phyloP scores from a whole-genome alignment of 2,329 filamentous ascomycete genomes.

The Verticillium isaacii region DNA sequence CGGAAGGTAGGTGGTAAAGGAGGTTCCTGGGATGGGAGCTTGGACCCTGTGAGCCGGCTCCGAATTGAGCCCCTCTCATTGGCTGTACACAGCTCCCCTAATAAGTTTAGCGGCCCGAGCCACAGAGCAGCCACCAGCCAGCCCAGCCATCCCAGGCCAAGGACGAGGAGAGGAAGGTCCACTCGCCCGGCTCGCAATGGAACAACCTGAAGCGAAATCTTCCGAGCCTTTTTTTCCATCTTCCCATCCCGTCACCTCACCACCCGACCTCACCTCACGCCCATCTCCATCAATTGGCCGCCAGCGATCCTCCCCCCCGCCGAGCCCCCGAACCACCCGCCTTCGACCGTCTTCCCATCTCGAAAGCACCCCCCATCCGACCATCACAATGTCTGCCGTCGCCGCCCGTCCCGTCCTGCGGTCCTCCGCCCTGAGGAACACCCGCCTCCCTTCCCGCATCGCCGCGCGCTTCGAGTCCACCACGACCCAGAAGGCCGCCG shows the following conservation, averaged over 20 bases:
- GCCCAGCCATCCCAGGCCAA: background rate
- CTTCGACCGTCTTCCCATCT: background rate
- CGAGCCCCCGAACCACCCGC: background rate
- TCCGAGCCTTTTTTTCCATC: constrained; percentile 42
- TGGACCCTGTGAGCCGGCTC: background rate
- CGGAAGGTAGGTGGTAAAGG: background rate
- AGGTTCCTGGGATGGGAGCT: background rate
- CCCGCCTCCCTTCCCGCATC: constrained; percentile 31
- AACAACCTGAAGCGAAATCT: constrained; percentile 31
- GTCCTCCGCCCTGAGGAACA: constrained; percentile 39
- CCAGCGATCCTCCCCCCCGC: constrained; percentile 8
- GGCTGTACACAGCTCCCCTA: background rate
- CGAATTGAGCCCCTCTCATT: constrained; percentile 1
- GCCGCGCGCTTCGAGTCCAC: constrained; percentile 59
- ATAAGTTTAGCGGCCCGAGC: constrained; percentile 1
- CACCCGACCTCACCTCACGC: constrained; percentile 15
- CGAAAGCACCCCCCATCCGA: background rate
- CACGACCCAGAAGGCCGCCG: constrained; percentile 40
- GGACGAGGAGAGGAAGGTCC: constrained; percentile 3
- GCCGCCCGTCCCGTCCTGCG: constrained; percentile 40
- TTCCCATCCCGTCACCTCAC: constrained; percentile 6
- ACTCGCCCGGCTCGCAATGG: constrained; percentile 13
- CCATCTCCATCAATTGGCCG: constrained; percentile 30
- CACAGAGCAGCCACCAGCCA: background rate
- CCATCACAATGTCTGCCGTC: constrained; percentile 23